Percentiles rank a stretch among this genome's conserved stretches.
Evolutionary conservation across 2,329 filamentous ascomycete species (phyloP).

Genomic region (Neospermospora avenae): DNA sequence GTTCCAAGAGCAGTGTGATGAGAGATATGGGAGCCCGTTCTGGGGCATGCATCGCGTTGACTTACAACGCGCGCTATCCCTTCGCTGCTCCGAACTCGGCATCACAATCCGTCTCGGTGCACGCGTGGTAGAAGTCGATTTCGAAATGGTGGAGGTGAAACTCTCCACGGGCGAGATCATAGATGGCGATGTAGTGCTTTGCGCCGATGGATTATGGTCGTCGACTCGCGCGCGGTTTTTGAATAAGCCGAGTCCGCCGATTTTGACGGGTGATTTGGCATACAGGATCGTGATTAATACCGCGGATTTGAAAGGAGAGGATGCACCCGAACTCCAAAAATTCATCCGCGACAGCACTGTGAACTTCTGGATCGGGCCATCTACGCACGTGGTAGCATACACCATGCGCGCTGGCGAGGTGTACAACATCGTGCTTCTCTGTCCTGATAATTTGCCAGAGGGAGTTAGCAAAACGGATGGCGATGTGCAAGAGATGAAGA

Average conservation of each 20-base stretch:
- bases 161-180: conserved; percentile 33
- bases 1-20: conserved; percentile 28
- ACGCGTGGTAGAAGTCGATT: conserved; percentile 34
- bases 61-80: conserved; percentile 43
- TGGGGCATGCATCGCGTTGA: conserved; percentile 48
- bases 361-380: conserved; percentile 63
- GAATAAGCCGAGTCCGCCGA: conserved; percentile 44
- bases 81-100: conserved; percentile 39
- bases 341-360: conserved; percentile 51
- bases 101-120: conserved; percentile 39
- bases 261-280: conserved; percentile 61
- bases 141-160: conserved; percentile 21
- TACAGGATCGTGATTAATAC: conserved; percentile 57
- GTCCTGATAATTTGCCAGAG: conserved; percentile 59
- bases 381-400: conserved; percentile 60
- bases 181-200: conserved; percentile 55
- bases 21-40: conserved; percentile 34
- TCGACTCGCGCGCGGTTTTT: conserved; percentile 49
- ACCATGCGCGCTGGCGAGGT: conserved; percentile 55
- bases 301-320: conserved; percentile 48
- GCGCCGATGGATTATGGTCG: conserved; percentile 64
- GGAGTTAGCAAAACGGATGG: conserved; percentile 50
- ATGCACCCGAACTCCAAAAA: conserved; percentile 43
- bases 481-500: conserved; percentile 57
- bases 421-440: conserved; percentile 64